A percentile compares a stretch with the other conserved stretches of the same genome.
Evolutionary conservation across 2,329 filamentous ascomycete species (phyloP).

Genomic region (Epichloe festucae): DNA sequence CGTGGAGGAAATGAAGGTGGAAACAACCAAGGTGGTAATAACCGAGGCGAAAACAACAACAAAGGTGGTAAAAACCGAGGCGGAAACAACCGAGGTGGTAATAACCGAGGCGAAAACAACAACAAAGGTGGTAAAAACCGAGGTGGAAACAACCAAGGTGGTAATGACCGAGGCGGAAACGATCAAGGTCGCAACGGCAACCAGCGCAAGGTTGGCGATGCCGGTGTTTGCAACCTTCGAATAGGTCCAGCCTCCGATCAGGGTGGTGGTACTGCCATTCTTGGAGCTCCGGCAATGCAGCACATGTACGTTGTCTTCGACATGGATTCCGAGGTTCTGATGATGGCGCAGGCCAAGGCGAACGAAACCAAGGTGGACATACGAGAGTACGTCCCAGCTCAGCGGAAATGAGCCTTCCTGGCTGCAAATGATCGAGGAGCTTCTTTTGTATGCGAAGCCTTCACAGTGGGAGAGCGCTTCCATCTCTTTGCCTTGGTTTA

Average conservation of each 20-base stretch:
- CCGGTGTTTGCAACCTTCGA: background rate
- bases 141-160: too few species aligned
- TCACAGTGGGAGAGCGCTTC: too few species aligned
- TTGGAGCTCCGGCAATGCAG: slow-evolving; percentile 1
- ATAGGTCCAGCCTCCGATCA: background rate
- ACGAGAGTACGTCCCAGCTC: background rate
- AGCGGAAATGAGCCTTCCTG: too few species aligned
- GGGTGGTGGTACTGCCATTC: background rate
- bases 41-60: too few species aligned
- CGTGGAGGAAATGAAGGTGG: background rate
- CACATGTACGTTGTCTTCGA: slow-evolving; percentile 3
- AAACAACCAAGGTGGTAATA: background rate
- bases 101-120: too few species aligned
- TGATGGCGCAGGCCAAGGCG: slow-evolving; percentile 1
- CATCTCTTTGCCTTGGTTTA: too few species aligned
- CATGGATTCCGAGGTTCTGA: background rate
- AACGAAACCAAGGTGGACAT: background rate
- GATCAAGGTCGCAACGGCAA: background rate
- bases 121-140: too few species aligned
- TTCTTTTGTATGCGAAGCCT: too few species aligned
- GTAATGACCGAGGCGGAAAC: background rate
- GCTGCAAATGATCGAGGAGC: too few species aligned
- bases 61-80: accelerated
- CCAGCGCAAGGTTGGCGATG: background rate
- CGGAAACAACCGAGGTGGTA: too few species aligned